A percentile compares a stretch with the other conserved stretches of the same genome.
phyloP scores from a whole-genome alignment of 2,329 filamentous ascomycete genomes.

The Escovopsis sp. region DNA sequence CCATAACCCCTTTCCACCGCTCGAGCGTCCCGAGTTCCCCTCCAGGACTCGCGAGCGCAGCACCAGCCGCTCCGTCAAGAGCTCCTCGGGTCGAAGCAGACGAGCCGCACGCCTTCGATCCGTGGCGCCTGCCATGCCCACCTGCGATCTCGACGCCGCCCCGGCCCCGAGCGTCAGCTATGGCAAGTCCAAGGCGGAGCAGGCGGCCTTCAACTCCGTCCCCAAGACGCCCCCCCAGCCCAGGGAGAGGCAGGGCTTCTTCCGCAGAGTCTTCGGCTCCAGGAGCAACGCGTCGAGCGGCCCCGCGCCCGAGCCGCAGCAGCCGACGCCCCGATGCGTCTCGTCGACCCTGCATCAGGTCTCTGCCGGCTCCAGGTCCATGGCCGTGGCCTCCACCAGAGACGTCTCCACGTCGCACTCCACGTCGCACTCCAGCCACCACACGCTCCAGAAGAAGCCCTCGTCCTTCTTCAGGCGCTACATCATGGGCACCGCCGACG shows the following conservation, averaged over 20 bases:
- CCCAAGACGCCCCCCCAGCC: constrained; percentile 27
- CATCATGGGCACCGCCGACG: constrained; percentile 76
- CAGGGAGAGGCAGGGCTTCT: constrained; percentile 75
- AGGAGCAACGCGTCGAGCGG: constrained; percentile 30
- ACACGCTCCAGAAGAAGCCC: constrained; percentile 68
- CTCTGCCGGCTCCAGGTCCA: constrained; percentile 22
- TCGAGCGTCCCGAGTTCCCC: constrained; percentile 24
- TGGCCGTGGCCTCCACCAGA: constrained; percentile 34
- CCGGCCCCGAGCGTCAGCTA: constrained; percentile 45
- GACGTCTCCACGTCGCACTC: constrained; percentile 24
- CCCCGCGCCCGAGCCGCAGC: background rate
- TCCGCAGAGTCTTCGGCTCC: constrained; percentile 79
- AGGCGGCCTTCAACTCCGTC: constrained; percentile 23
- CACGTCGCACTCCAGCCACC: constrained; percentile 28
- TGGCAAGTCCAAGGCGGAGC: constrained; percentile 38
- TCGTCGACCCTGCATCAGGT: constrained; percentile 20
- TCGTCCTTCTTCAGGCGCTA: constrained; percentile 88
- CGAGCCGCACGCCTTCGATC: constrained; percentile 13
- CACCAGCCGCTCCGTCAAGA: constrained; percentile 38
- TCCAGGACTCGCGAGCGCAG: constrained; percentile 40
- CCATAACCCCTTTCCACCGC: constrained; percentile 21
- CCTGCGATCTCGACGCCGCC: constrained; percentile 34
- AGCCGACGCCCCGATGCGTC: constrained; percentile 5
- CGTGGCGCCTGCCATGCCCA: constrained; percentile 15
- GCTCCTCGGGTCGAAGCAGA: constrained; percentile 24